Conservation (phyloP, 495 filamentous ascomycete species). For the Chlorociboria aeruginascens region DNA sequence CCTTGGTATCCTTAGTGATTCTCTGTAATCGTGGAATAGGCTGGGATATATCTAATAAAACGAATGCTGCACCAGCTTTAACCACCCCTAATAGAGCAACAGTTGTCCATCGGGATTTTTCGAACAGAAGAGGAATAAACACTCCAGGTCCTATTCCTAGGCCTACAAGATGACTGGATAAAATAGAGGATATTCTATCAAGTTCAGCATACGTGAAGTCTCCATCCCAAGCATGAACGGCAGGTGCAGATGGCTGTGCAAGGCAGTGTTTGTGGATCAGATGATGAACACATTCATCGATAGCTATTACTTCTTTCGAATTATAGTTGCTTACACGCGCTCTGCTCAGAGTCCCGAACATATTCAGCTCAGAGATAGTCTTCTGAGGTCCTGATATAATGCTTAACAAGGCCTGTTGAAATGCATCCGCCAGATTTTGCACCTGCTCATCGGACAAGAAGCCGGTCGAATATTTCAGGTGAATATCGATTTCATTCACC, state of each 20-base stretch:
- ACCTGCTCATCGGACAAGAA: too few species aligned
- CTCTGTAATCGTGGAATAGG: not conserved
- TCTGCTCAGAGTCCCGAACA: too few species aligned
- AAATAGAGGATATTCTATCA: conserved; percentile 1
- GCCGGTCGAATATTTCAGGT: too few species aligned
- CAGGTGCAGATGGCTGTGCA: not conserved
- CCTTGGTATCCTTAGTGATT: not conserved
- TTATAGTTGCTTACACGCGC: too few species aligned
- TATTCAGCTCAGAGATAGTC: too few species aligned
- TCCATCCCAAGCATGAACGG: conserved; percentile 26
- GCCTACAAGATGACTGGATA: not conserved
- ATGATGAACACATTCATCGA: conserved; percentile 33
- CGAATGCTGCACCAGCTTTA: conserved; percentile 29
- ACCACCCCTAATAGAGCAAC: conserved; percentile 30
- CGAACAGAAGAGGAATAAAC: conserved; percentile 21
- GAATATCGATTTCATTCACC: too few species aligned
- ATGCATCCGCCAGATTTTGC: too few species aligned
- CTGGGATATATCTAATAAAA: conserved; percentile 39
- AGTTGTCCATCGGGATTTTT: conserved; percentile 33
- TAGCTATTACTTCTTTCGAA: not conserved
- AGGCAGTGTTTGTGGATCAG: conserved; percentile 30
- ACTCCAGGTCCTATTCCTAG: conserved; percentile 5
- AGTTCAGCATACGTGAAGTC: conserved; percentile 21
- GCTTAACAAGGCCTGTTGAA: too few species aligned
- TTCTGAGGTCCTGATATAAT: too few species aligned